Base-by-base conservation (phyloP, 2,329 filamentous ascomycete genomes). In the Aureobasidium mangrovei region DNA sequence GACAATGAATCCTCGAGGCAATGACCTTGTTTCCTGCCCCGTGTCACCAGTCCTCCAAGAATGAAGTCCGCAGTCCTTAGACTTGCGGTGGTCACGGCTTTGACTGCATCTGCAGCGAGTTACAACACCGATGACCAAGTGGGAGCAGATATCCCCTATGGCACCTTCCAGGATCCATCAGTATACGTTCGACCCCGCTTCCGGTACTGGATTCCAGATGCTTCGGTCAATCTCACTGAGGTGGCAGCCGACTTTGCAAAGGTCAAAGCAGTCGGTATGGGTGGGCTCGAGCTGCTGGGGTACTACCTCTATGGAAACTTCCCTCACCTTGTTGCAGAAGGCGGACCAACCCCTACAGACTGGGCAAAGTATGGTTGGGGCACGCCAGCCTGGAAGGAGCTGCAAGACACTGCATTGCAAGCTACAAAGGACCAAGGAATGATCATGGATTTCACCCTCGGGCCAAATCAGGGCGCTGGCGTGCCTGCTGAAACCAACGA, bases 391-490 rank as follows among this genome's bases (percentile, higher is more conserved):
- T 72, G 64, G 56, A 59, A 61, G 10, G 57, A 61, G 24, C 51
- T 66, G 28, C 68, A 66, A 45, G 55, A 62, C 24, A 58, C 58
- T 7, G 57, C 64, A 5, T 48, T 70, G 9, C 53, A 69, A 52
- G 69, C 71, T 1, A 59, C 63, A 8, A 62, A 67, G 12, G 68
- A 73, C 0, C 56, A 66, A 18, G 69, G 63, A 0, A 42, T 77
- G 7, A 53, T 70, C 4, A 67, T 78, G 60, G 75, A 78, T 57
- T 74, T 75, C 59, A 64, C 70, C 0, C 45, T 77, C 1, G 75
- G 75, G 0, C 70, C 75, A 0, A 75, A 74, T 56, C 71, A 75
- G 59, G 76, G 75, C 3, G 67, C 71, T 43, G 76, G 76, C 10
- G 72, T 76, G 3, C 75, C 74, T 1, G 62, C 66, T 12, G 54